These are phyloP conservation scores for Quercus bicolor DNA, from an alignment of 306 rosid species.

Conservation along the genomic window DNA sequence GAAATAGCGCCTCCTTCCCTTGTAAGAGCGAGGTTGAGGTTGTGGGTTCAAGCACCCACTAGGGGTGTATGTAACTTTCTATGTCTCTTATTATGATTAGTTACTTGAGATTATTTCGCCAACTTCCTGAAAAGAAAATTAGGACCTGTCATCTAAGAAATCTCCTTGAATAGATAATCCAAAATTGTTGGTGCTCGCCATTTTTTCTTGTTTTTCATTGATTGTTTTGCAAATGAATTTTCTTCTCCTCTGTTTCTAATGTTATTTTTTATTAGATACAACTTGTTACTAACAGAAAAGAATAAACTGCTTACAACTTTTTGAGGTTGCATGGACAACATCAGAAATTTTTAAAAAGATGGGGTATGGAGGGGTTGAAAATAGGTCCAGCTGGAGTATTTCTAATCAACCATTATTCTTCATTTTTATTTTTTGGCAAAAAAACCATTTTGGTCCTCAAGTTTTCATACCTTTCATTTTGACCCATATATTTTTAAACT, in stretches of 20 bases:
- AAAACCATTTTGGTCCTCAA: too few relatives aligned
- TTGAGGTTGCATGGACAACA: neutral
- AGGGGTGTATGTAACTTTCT: too few relatives aligned
- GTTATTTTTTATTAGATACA: neutral
- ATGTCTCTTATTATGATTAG: neutral
- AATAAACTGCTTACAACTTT: neutral
- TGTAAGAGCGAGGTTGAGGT: too few relatives aligned
- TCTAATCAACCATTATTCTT: neutral
- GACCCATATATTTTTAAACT: too few relatives aligned
- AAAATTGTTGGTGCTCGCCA: neutral
- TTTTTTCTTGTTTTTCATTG: slow-evolving; percentile 14
- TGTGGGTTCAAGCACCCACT: too few relatives aligned
- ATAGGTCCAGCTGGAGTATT: neutral
- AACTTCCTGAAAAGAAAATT: slow-evolving; percentile 1
- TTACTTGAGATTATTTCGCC: neutral
- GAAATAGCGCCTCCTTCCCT: too few relatives aligned
- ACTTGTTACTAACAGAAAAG: neutral
- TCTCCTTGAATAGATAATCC: slow-evolving; percentile 2
- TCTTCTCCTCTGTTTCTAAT: neutral
- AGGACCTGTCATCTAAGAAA: neutral
- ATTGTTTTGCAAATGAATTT: slow-evolving; percentile 3
- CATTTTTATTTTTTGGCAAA: too few relatives aligned
- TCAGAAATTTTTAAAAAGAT: neutral
- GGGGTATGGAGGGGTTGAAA: too few relatives aligned
- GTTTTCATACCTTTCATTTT: too few relatives aligned